These are phyloP conservation scores for Geranium incanum DNA, from an alignment of 441 rosid species.

Conservation along the genomic window DNA sequence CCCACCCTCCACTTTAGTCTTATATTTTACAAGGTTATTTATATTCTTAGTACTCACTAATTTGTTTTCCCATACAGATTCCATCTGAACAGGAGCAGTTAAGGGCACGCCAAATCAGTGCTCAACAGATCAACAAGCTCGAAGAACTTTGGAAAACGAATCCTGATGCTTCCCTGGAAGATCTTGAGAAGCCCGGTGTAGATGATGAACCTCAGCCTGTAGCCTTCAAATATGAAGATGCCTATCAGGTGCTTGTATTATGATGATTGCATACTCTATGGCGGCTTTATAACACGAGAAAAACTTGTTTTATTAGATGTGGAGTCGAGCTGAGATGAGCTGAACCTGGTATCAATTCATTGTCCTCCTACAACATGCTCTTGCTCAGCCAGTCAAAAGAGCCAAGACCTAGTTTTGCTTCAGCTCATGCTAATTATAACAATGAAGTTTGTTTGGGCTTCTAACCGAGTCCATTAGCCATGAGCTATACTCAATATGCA, in stretches of 20 bases:
- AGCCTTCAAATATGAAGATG: slow-evolving; percentile 92
- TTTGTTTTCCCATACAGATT: slow-evolving; percentile 40
- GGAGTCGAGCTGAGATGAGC: not conserved
- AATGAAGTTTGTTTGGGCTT: not conserved
- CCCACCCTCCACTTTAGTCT: not conserved
- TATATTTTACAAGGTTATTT: not conserved
- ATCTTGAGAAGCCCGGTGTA: slow-evolving; percentile 98
- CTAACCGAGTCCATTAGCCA: not conserved
- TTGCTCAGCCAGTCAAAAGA: not conserved
- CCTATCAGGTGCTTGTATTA: slow-evolving; percentile 67
- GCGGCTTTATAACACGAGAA: slow-evolving; percentile 10
- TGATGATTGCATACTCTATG: slow-evolving; percentile 16
- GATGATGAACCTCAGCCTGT: slow-evolving; percentile 99
- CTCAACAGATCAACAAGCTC: slow-evolving; percentile 95
- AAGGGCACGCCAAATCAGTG: slow-evolving; percentile 97
- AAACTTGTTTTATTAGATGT: not conserved
- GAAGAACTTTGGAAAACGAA: slow-evolving; percentile 99
- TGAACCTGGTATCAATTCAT: not conserved
- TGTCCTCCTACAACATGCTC: not conserved
- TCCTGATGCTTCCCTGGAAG: slow-evolving; percentile 97
- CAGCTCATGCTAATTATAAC: slow-evolving; percentile 2
- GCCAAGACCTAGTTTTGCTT: not conserved
- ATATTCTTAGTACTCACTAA: slow-evolving; percentile 20
- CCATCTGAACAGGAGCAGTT: slow-evolving; percentile 98
- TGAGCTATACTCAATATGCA: not conserved